Base-by-base conservation (phyloP, 352 stramenopile genomes). In the Globisporangium echinulatum region DNA sequence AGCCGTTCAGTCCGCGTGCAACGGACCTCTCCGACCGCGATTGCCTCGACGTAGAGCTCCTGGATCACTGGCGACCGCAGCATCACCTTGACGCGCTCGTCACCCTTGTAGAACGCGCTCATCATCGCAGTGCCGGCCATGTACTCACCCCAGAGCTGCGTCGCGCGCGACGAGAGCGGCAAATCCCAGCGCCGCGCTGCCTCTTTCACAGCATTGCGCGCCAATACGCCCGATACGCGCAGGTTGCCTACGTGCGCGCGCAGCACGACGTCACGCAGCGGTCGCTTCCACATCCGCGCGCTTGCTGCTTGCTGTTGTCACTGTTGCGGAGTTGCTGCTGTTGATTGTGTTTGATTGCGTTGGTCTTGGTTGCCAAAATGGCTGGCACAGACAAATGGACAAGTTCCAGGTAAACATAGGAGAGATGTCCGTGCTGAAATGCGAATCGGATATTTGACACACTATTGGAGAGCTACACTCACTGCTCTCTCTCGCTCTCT, bases 101-200 rank as follows among this genome's bases (percentile, higher is more conserved):
- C 82, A 58, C 82, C 80, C 61, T 95, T 95, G 64, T 82, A 93
- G 64, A 95, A 91, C 5, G 85, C 84, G 68, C 82, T 88, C n/a
- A 93, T 64, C 85, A 95, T 95, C 54, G 70, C 70, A 10, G 79
- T 88, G 49, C 83, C 85, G 6, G 72, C 81, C 85, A 95, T 95
- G 69, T 95, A 95, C 64, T 95, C 83, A n/a, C 69, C 81, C 85
- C 85, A 95, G 43, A 91, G 57, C 36, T 75, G 83, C 46, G 74
- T 84, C 9, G 79, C 59, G 49, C 76, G 62, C 1, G 73, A 77
- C 1, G 62, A 58, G 0, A 74, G 54, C 15, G 72, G 70, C 13
- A 87, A 59, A n/a, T 67, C 40, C 85, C 83, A 95, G 11, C 82
- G 64, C n/a, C 63, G 66, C 8, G 82, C 67, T 5, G 77, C 69